Evolutionary conservation across 2,329 filamentous ascomycete species (phyloP), one percentile per base, ranked within the genome.

Genomic region (Stagonosporopsis vannaccii): DNA sequence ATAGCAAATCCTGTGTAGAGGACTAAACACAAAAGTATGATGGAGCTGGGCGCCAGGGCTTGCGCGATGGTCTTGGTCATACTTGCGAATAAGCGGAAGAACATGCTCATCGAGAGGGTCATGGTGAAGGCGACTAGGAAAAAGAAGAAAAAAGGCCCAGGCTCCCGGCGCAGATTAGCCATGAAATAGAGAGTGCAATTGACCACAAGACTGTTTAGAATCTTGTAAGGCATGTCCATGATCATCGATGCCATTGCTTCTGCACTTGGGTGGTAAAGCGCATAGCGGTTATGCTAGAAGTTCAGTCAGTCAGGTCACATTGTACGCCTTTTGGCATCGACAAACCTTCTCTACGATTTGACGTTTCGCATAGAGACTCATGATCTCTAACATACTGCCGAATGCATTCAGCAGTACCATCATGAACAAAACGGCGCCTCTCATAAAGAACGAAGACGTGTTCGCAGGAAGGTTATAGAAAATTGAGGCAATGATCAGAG

Each of bases 181-280:
- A 96, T 87, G 77, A 96, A 96, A 78, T 96, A 96, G 3, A 96
- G 77, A 0, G 85, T 82, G 11, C 90, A 54, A 72, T 96, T 94
- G 79, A 96, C 94, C 6, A 85, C 74, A 60, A 94, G 81, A 0
- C 85, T 77, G 62, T 90, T 91, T 5, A 75, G 30, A 6, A 95
- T 74, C 74, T 93, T 96, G 75, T 90, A 41, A 0, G 92, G 92
- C 73, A 95, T 75, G 66, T 96, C 92, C 59, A 85, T 87, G 17
- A 96, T 75, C 87, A 96, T 93, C 1, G 90, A 93, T 0, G 90
- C 85, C 52, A 90, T 80, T 13, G 91, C 90, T 81, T 97, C 92
- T 13, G 91, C 88, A 7, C 88, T 91, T 0, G 92, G 91, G 68
- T 95, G 92, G 67, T 96, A 96, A n/a, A 96, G 82, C 17, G 91